Evolutionary conservation across 2,329 filamentous ascomycete genomes (phyloP), one percentile per base, ranked within the genome.

Genomic region (Diaporthe vexans): DNA sequence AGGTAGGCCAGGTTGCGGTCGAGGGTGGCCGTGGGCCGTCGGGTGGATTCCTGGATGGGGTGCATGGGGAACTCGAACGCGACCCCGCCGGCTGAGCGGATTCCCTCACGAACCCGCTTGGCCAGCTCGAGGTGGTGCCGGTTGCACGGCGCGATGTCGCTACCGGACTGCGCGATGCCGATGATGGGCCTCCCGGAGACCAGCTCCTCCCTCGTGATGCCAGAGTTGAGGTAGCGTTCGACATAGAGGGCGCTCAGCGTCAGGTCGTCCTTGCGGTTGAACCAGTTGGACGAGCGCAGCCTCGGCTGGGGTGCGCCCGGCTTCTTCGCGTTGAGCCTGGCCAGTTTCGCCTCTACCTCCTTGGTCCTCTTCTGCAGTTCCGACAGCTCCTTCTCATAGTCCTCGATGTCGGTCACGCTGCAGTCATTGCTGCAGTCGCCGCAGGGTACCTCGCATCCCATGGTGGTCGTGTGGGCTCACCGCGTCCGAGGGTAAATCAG

Each of bases 1-100:
- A 88, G 79, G 78, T 88, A 88, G 1, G 85, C 82, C 70, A 88
- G 78, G 76, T 88, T 88, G 11, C 87, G 82, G 78, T 88, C 87
- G 58, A 88, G 80, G 19, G 85, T 85, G 0, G 87, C 86, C 7
- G 86, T 88, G 24, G 87, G 86, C 35, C 86, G 80, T 37, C 86
- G 80, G 8, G 81, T 81, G 29, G 81, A 87, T 79, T 88, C 87
- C 76, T 88, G 87, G 54, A 88, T 88, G 5, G 87, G 87, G 78
- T 88, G 86, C 26, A 83, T 87, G 5, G 87, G 87, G 74, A 88
- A 88, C 77, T 88, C 87, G 75, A 88, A 85, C 3, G 86, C 84
- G 76, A 88, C 86, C 40, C 83, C 87, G 2, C 86, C 87, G 2
- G 86, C 86, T 0, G 84, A 81, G 15, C 85, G 82, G 76, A 88